Percentiles rank a stretch among this genome's conserved stretches.
These are phyloP conservation scores for Sclerotinia spermophila DNA, from an alignment of 2,329 filamentous ascomycete species.

Conservation along the genomic window DNA sequence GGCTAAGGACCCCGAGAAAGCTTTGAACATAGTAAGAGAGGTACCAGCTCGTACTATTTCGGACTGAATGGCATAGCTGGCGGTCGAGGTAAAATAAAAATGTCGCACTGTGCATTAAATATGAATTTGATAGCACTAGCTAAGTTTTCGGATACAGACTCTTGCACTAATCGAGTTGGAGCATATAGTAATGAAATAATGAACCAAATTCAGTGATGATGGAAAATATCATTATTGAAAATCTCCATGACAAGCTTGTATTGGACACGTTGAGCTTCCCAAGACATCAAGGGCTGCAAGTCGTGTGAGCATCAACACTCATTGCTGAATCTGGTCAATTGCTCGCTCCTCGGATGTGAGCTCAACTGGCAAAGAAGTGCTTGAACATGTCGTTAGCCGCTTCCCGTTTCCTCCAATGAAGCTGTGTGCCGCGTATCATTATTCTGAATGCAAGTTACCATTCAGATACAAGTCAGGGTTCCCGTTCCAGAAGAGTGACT, in stretches of 20 bases:
- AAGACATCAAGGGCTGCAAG: background rate
- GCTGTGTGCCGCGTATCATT: background rate
- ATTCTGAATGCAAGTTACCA: background rate
- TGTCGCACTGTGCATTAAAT: background rate
- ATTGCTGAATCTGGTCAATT: background rate
- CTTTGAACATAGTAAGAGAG: constrained; percentile 13
- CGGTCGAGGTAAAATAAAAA: background rate
- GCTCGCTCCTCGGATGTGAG: background rate
- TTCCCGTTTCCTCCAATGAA: background rate
- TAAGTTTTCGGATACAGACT: background rate
- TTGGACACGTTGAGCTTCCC: background rate
- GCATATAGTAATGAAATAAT: background rate
- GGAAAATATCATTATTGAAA: background rate
- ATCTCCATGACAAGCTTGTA: background rate
- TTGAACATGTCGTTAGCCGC: background rate
- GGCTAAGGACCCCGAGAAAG: constrained; percentile 18
- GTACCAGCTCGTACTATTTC: constrained; percentile 20
- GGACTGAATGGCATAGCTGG: background rate
- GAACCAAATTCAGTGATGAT: background rate
- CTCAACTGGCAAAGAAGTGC: background rate
- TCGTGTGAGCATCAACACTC: background rate
- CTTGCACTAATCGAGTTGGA: background rate
- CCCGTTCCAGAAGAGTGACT: background rate
- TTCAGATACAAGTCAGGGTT: background rate
- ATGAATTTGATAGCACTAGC: background rate